A percentile compares a stretch with the other conserved stretches of the same genome.
Conservation (phyloP, 371 early-diverging fungal species). For the Mortierella sp. region DNA sequence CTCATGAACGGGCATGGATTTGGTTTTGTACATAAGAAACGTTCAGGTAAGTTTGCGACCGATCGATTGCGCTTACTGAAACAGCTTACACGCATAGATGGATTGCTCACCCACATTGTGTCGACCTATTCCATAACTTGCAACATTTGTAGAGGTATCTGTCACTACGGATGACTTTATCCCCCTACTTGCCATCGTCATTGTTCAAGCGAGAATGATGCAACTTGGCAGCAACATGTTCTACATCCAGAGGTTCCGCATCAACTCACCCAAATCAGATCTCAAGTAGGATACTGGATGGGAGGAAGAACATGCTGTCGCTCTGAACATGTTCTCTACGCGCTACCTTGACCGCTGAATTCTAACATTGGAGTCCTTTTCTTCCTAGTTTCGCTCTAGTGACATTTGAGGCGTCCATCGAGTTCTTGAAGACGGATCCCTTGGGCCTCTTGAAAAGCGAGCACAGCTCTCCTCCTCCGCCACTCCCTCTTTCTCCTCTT, state of each 20-base stretch:
- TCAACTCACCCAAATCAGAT: slow-evolving; percentile 63
- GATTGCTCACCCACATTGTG: not conserved
- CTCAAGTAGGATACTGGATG: slow-evolving; percentile 49
- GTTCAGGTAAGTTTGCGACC: slow-evolving; percentile 29
- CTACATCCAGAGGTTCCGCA: slow-evolving; percentile 66
- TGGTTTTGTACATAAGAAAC: slow-evolving; percentile 40
- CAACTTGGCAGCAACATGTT: slow-evolving; percentile 64
- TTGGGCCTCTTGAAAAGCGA: slow-evolving; percentile 50
- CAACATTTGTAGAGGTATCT: slow-evolving; percentile 49
- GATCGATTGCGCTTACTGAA: too few species aligned
- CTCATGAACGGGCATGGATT: slow-evolving; percentile 33
- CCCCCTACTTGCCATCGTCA: slow-evolving; percentile 66
- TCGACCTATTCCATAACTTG: too few species aligned
- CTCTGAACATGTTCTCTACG: too few species aligned
- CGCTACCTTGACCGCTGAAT: too few species aligned
- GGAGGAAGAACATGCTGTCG: not conserved
- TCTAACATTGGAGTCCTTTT: not conserved
- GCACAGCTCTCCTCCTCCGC: not conserved
- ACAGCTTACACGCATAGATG: too few species aligned
- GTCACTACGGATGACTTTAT: slow-evolving; percentile 74
- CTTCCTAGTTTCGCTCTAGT: slow-evolving; percentile 58
- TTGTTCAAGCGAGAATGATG: slow-evolving; percentile 63
- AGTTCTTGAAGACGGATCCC: slow-evolving; percentile 68
- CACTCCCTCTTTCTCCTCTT: too few species aligned
- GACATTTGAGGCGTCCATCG: slow-evolving; percentile 63